Evolutionary conservation across 768 basidiomycete genomes (phyloP).

Genomic region (Rhodotorula kratochvilovae): DNA sequence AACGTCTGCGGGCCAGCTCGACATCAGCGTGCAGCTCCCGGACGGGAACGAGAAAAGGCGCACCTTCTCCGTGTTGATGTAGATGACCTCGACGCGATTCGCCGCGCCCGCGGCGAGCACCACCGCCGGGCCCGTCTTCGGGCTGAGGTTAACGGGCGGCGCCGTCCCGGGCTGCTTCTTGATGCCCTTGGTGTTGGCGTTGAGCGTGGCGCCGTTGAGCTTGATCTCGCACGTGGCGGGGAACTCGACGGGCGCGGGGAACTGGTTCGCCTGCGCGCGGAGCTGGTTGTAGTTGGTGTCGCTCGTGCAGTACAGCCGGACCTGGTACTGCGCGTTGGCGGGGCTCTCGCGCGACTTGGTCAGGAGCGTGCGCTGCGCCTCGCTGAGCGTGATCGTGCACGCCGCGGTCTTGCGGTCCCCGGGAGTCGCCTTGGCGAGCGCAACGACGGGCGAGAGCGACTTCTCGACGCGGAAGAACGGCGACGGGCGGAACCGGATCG

Average conservation of each 20-base stretch:
- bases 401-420: slow-evolving; percentile 64
- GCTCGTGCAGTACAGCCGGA: slow-evolving; percentile 83
- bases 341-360: slow-evolving; percentile 47
- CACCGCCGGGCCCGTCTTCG: slow-evolving; percentile 1
- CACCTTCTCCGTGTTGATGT: slow-evolving; percentile 49
- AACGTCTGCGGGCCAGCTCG: slow-evolving; percentile 60
- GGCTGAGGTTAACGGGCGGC: slow-evolving; percentile 55
- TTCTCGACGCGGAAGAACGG: slow-evolving; percentile 42
- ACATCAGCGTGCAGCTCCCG: background rate
- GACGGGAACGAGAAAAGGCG: background rate
- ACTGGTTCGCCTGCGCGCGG: slow-evolving; percentile 48
- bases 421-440: slow-evolving; percentile 55
- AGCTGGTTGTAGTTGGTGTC: slow-evolving; percentile 62
- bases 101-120: background rate
- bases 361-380: slow-evolving; percentile 63
- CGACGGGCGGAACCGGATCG: slow-evolving; percentile 39
- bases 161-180: slow-evolving; percentile 94
- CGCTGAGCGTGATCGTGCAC: slow-evolving; percentile 61
- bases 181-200: slow-evolving; percentile 76
- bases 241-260: slow-evolving; percentile 77
- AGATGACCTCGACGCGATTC: slow-evolving; percentile 37
- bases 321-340: slow-evolving; percentile 59
- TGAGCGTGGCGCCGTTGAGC: slow-evolving; percentile 65
- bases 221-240: slow-evolving; percentile 87
- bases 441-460: slow-evolving; percentile 12